These are phyloP conservation scores for Pyrenula aspistea DNA, from an alignment of 495 filamentous ascomycete species.

Conservation along the genomic window DNA sequence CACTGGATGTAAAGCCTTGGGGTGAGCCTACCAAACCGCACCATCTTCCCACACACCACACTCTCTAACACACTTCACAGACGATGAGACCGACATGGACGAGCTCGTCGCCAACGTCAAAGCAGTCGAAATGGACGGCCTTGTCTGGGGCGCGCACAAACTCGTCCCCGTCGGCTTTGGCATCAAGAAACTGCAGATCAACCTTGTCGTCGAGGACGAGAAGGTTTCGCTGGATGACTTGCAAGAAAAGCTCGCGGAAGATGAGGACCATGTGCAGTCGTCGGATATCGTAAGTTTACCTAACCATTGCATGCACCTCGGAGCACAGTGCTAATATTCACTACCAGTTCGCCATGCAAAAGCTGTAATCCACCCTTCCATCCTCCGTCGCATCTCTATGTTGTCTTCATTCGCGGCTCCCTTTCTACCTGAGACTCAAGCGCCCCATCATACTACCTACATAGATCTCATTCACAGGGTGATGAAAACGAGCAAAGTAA, in stretches of 20 bases:
- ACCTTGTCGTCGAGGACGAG: constrained; percentile 92
- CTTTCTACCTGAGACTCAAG: too few species aligned
- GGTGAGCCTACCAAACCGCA: constrained; percentile 50
- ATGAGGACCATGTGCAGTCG: constrained; percentile 96
- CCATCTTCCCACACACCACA: constrained; percentile 1
- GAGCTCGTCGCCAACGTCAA: constrained; percentile 74
- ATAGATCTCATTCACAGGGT: too few species aligned
- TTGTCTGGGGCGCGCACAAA: constrained; percentile 91
- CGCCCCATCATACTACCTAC: too few species aligned
- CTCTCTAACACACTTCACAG: constrained; percentile 21
- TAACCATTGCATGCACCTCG: constrained; percentile 3
- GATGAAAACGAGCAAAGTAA: too few species aligned
- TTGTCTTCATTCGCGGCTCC: too few species aligned
- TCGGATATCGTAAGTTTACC: constrained; percentile 61
- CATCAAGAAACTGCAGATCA: constrained; percentile 99
- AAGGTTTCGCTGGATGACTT: constrained; percentile 85
- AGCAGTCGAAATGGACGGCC: constrained; percentile 80
- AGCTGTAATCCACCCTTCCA: constrained; percentile 58
- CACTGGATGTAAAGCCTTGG: constrained; percentile 96
- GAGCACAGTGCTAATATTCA: constrained; percentile 10
- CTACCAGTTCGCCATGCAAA: constrained; percentile 68
- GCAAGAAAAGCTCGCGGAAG: constrained; percentile 71
- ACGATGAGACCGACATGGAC: constrained; percentile 87
- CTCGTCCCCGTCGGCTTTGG: constrained; percentile 85
- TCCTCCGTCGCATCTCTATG: too few species aligned